Conservation (phyloP, 371 early-diverging fungal genomes). For the Mucor irregularis region DNA sequence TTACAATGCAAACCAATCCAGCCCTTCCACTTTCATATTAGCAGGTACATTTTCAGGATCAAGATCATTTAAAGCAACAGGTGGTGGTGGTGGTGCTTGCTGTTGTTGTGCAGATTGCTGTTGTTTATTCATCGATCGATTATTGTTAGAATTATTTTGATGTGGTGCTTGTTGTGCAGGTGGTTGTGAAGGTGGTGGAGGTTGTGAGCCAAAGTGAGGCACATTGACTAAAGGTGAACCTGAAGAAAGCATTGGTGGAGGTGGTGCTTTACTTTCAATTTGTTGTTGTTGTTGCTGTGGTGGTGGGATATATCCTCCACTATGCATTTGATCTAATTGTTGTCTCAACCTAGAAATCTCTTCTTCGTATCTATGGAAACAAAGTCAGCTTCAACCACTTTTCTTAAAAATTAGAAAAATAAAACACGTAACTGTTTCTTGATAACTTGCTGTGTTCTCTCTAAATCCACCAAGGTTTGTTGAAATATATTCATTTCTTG, state of each 20-base stretch:
- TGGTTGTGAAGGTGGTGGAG: slow-evolving; percentile 1
- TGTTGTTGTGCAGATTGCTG: not conserved
- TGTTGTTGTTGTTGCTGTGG: slow-evolving; percentile 10
- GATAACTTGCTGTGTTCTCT: slow-evolving; percentile 72
- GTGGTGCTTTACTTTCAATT: not conserved
- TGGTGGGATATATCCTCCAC: slow-evolving; percentile 15
- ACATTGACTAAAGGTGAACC: slow-evolving; percentile 1
- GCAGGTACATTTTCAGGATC: slow-evolving; percentile 78
- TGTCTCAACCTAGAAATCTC: slow-evolving; percentile 47
- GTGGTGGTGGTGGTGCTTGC: not conserved
- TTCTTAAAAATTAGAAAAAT: not conserved
- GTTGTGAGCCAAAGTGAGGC: slow-evolving; percentile 11
- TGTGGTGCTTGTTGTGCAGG: not conserved
- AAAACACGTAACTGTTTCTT: slow-evolving; percentile 64
- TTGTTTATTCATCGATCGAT: not conserved
- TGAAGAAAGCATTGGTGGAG: slow-evolving; percentile 3
- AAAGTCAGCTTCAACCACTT: not conserved
- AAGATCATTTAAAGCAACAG: slow-evolving; percentile 61
- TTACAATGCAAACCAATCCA: slow-evolving; percentile 85
- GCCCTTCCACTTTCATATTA: slow-evolving; percentile 75
- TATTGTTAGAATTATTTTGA: not conserved
- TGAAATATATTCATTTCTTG: slow-evolving; percentile 79
- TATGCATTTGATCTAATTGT: slow-evolving; percentile 42
- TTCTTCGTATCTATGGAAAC: slow-evolving; percentile 43
- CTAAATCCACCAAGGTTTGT: slow-evolving; percentile 78